Conservation (phyloP, 139 green algal species). For the Auxenochlorella pyrenoidosa region DNA sequence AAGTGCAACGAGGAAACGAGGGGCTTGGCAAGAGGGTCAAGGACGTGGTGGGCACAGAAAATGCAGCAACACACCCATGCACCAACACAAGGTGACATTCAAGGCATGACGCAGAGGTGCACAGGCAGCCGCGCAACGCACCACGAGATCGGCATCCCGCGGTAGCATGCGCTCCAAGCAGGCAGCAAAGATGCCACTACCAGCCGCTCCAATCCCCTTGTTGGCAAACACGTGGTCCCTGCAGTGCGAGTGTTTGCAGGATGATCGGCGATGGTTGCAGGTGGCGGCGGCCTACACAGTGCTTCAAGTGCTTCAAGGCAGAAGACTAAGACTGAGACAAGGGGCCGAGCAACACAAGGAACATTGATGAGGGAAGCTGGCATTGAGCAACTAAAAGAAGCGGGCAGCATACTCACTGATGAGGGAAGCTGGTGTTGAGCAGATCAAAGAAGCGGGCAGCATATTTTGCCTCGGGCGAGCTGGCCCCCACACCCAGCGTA, state of each 20-base stretch:
- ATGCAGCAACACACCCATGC: no score
- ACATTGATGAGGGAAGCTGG: neutral
- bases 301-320: no score
- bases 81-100: no score
- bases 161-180: neutral
- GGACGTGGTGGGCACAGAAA: no score
- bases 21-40: no score
- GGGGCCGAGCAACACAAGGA: no score
- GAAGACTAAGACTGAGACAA: no score
- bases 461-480: neutral
- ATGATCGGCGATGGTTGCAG: neutral
- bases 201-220: neutral
- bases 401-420: neutral
- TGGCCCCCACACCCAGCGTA: neutral
- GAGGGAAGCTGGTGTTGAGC: neutral
- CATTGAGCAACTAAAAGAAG: neutral
- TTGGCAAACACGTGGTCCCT: neutral
- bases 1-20: no score
- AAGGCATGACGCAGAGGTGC: no score
- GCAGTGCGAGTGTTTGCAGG: neutral
- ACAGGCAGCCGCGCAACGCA: neutral
- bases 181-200: neutral
- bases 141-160: neutral
- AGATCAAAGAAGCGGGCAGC: slow-evolving; percentile 2
- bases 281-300: no score